Evolutionary conservation across 2,329 filamentous ascomycete genomes (phyloP), one percentile per base, ranked within the genome.

Genomic region (Bertia moriformis): DNA sequence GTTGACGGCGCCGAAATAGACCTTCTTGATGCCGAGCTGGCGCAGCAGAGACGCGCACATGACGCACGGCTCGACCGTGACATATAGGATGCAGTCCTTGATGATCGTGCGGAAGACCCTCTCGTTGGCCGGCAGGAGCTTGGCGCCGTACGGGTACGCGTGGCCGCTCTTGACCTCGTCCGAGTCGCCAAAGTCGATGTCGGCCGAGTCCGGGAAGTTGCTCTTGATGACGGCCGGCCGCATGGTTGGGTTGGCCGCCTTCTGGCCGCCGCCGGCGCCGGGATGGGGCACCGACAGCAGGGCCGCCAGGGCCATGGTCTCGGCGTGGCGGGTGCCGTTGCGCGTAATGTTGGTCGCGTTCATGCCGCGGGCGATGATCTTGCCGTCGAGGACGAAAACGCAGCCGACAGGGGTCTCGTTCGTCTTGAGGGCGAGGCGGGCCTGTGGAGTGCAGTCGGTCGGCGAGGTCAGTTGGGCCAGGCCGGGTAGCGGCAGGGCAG

Each of bases 331-430:
- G 37, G 91, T 96, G 35, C 91, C 91, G 63, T 93, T 78, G 37
- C 89, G 76, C 18, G 83, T 91, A 48, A 83, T 71, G 51, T 95
- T 98, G 39, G 91, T 98, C 45, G 93, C 91, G 51, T 98, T 98
- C 83, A 95, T 95, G 44, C 91, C 91, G 45, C 72, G 73, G 32
- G 85, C 88, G 46, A 98, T 87, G 45, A 95, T 71, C 48, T 75
- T 68, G 46, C 77, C 79, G 19, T 84, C 61, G 54, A 87, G 73
- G 17, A 96, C 88, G 39, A 98, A 78, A 20, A 98, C 87, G 58
- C 91, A 98, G 38, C 91, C 93, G 15, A 98, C 91, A 1, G 91
- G 91, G 1, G 93, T 96, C 63, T 98, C 91, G 49, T 93, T 88
- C 44, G 75, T 83, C 48, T 66, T 65, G 38, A 98, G 73, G 17